These are phyloP conservation scores for Sclerotinia borealis DNA, from an alignment of 2,329 filamentous ascomycete species.

Conservation along the genomic window DNA sequence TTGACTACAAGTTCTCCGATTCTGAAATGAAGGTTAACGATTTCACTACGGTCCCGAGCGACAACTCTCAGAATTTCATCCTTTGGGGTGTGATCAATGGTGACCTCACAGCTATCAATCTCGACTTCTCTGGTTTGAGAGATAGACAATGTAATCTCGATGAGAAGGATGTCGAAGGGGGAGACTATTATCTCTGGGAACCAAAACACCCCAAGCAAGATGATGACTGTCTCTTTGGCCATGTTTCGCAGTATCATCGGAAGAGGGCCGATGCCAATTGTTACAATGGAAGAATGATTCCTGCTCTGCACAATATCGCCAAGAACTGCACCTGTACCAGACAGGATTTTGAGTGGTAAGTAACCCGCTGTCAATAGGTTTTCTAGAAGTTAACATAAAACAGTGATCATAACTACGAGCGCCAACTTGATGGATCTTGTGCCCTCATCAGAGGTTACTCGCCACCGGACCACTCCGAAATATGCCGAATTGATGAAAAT, in stretches of 20 bases:
- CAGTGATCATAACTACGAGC: conserved; percentile 91
- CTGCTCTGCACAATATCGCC: conserved; percentile 62
- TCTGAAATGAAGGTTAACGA: conserved; percentile 67
- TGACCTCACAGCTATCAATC: conserved; percentile 66
- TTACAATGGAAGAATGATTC: conserved; percentile 71
- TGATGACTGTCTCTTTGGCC: conserved; percentile 85
- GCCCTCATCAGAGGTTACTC: conserved; percentile 65
- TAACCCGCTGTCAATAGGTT: conserved; percentile 15
- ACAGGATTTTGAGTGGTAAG: conserved; percentile 88
- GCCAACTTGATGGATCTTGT: conserved; percentile 71
- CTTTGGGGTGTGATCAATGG: conserved; percentile 66
- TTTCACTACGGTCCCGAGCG: conserved; percentile 82
- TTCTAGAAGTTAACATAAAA: conserved; percentile 16
- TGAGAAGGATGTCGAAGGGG: conserved; percentile 51
- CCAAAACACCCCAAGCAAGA: conserved; percentile 75
- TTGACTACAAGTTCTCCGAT: conserved; percentile 65
- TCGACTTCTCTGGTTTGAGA: conserved; percentile 82
- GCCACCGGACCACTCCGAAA: conserved; percentile 52
- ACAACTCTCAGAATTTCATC: conserved; percentile 84
- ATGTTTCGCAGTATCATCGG: conserved; percentile 81
- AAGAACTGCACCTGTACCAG: conserved; percentile 78
- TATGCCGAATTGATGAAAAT: conserved; percentile 59
- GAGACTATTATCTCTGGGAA: conserved; percentile 82
- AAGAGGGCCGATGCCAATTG: conserved; percentile 77
- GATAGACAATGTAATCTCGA: conserved; percentile 65